phyloP scores from a whole-genome alignment of 1,284 basidiomycete genomes.

The Xerocomus amazonicus region DNA sequence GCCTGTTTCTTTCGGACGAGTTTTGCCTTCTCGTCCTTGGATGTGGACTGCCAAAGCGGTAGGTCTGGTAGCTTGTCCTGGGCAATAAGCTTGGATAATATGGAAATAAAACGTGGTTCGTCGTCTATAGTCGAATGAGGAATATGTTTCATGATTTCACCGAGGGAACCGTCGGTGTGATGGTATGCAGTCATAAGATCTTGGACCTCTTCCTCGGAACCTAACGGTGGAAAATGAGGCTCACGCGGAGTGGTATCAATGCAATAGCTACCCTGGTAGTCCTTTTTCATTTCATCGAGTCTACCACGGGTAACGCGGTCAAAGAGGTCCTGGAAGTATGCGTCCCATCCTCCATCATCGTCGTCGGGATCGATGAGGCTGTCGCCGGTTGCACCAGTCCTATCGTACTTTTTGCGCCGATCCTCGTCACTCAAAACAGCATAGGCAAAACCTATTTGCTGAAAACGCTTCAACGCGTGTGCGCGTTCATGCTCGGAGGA shows the following conservation, averaged over 20 bases:
- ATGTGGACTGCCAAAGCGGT: slow-evolving; percentile 65
- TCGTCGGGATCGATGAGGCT: slow-evolving; percentile 67
- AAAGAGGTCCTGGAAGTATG: slow-evolving; percentile 88
- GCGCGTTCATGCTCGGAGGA: slow-evolving; percentile 60
- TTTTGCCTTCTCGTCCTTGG: slow-evolving; percentile 75
- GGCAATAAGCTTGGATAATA: slow-evolving; percentile 66
- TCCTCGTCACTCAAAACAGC: slow-evolving; percentile 79
- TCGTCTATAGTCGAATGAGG: slow-evolving; percentile 82
- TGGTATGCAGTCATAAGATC: slow-evolving; percentile 77
- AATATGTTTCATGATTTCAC: slow-evolving; percentile 76
- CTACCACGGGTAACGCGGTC: slow-evolving; percentile 81
- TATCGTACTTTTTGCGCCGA: slow-evolving; percentile 73
- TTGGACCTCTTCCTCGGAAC: slow-evolving; percentile 75
- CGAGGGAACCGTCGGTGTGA: slow-evolving; percentile 66
- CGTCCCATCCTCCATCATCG: slow-evolving; percentile 82
- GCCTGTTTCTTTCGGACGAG: slow-evolving; percentile 71
- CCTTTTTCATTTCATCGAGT: slow-evolving; percentile 86
- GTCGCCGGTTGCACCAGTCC: slow-evolving; percentile 82
- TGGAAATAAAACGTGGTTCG: slow-evolving; percentile 76
- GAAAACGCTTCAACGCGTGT: slow-evolving; percentile 71
- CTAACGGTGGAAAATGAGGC: slow-evolving; percentile 39
- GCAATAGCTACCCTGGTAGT: slow-evolving; percentile 70
- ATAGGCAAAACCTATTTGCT: slow-evolving; percentile 90
- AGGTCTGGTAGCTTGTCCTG: slow-evolving; percentile 57
- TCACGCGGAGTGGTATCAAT: not conserved